Conservation (phyloP, 148 eudicot genomes). For the Camellia lanceoleosa region DNA sequence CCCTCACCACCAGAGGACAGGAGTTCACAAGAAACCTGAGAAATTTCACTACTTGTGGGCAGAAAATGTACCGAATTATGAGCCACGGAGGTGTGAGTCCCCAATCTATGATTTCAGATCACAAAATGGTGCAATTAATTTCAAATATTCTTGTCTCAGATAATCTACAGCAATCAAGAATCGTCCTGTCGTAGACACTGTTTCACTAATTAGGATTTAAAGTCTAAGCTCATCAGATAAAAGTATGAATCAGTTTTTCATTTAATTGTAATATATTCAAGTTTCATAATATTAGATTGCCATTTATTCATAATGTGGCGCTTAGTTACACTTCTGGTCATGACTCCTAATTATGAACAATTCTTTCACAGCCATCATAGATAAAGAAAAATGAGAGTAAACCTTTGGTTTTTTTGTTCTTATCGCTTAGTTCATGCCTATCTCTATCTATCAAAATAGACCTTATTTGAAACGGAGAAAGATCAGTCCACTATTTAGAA, state of each 20-base stretch:
- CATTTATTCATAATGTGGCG: neutral
- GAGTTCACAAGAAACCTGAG: slow-evolving; percentile 23
- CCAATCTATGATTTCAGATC: slow-evolving; percentile 21
- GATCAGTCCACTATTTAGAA: no score
- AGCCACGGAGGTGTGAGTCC: slow-evolving; percentile 31
- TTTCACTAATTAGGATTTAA: neutral
- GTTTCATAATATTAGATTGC: neutral
- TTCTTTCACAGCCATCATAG: no score
- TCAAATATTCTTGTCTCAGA: slow-evolving; percentile 9
- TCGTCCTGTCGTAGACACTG: neutral
- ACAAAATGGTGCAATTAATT: slow-evolving; percentile 25
- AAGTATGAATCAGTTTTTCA: neutral
- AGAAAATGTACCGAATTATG: slow-evolving; percentile 18
- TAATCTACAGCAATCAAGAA: no score
- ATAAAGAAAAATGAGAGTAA: no score
- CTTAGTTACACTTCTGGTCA: neutral
- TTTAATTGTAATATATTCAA: neutral
- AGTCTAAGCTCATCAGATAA: neutral
- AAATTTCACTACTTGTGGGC: slow-evolving; percentile 20
- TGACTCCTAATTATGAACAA: neutral
- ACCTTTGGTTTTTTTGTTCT: no score
- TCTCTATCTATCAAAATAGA: no score
- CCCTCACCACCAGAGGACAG: slow-evolving; percentile 41
- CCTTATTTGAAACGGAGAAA: no score
- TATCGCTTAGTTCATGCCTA: no score